Conservation (phyloP, 305 asterid species). For the Fraxinus nigra region DNA sequence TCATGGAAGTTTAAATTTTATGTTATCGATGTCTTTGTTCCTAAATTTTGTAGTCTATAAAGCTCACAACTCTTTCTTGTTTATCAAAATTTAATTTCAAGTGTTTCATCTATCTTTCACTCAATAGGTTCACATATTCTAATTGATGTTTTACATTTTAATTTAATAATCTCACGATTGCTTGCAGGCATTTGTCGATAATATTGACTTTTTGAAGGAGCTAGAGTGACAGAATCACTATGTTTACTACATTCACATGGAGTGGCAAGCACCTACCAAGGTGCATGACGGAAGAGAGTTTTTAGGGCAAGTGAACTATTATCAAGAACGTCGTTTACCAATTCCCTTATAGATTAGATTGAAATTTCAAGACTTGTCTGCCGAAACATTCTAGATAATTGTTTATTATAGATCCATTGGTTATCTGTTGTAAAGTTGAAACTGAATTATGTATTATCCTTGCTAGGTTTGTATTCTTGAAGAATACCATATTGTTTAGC, state of each 20-base stretch:
- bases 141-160: not conserved
- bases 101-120: not conserved
- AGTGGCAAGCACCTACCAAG: not conserved
- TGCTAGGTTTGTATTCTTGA: not conserved
- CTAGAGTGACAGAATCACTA: slow-evolving; percentile 27
- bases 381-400: not conserved
- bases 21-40: not conserved
- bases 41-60: not conserved
- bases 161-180: slow-evolving; percentile 16
- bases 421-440: slow-evolving; percentile 1
- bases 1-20: not conserved
- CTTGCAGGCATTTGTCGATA: slow-evolving; percentile 53
- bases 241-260: not conserved
- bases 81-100: not conserved
- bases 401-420: slow-evolving; percentile 10
- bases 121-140: not conserved
- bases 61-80: not conserved
- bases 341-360: not conserved
- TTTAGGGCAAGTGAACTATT: not conserved
- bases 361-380: not conserved
- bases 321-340: not conserved
- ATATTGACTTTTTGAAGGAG: slow-evolving; percentile 49
- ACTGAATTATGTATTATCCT: not conserved
- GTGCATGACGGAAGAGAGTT: not conserved
- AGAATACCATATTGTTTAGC: not conserved